Evolutionary conservation across 805 yeast genomes (phyloP), one percentile per base, ranked within the genome.

Genomic region (Yamadazyma insecticola): DNA sequence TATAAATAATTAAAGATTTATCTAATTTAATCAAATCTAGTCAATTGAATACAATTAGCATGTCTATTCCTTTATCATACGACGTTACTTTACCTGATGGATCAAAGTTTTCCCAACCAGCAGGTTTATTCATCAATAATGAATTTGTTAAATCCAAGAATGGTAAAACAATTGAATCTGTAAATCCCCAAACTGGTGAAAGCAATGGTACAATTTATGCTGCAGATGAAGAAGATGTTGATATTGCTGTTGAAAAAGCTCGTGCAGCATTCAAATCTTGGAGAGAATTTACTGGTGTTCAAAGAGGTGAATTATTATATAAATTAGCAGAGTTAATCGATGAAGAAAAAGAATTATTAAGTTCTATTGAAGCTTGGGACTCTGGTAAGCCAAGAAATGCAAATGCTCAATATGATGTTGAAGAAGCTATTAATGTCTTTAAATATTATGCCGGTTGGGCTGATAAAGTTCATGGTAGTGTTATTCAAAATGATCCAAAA

Each of bases 361-460:
- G 63, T 9, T 49, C 68, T 12, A 45, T 65, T 33, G 72, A 66
- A 48, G 70, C 70, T 18, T 63, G 70, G 68, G 72, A 66, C 46
- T 62, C 68, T 7, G 72, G 72, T 37, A 66, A 66, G 47, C 70
- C 78, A 27, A 49, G 59, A 30, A 59, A 61, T 29, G 47, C 53
- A 30, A 74, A 75, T 47, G 73, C 80, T 8, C 55, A 54, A 13
- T 65, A 55, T 35, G 81, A 75, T 44, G 59, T 75, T 17, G 67
- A 57, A 19, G 70, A 67, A 37, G 62, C 70, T 39, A 63, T 67
- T 32, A 55, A 46, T 24, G 66, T 67, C 32, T 60, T 70, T 44
- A 60, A 70, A 39, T 75, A 74, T 53, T 75, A 67, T 53, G 80
- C 78, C 20, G 80, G 79, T 17, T 74, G 78, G 78, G 76, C 78